phyloP scores from a whole-genome alignment of 208 protist species.

The Trypanosoma platydactyli region DNA sequence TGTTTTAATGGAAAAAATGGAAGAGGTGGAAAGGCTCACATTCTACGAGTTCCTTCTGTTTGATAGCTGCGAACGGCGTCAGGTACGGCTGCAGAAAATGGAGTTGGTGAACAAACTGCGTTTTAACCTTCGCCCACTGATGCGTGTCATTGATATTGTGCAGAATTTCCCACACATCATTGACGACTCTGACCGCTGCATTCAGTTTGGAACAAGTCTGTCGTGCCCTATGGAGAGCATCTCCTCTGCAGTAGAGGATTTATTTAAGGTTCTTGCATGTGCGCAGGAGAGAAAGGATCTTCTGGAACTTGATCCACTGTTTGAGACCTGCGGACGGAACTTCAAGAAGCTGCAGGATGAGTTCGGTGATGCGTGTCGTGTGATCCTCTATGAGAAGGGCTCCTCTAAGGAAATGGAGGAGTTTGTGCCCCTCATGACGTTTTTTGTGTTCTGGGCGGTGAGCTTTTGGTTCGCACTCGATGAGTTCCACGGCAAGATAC shows the following conservation, averaged over 20 bases:
- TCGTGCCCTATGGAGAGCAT: conserved; percentile 57
- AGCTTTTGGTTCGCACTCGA: conserved; percentile 72
- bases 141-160: conserved; percentile 74
- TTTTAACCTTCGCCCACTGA: conserved; percentile 71
- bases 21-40: conserved; percentile 44
- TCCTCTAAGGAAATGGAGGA: conserved; percentile 57
- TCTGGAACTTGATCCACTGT: conserved; percentile 36
- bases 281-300: conserved; percentile 55
- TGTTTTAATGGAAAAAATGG: conserved; percentile 53
- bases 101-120: conserved; percentile 56
- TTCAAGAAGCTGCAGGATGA: conserved; percentile 68
- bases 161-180: conserved; percentile 67
- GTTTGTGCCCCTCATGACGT: conserved; percentile 81
- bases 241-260: conserved; percentile 44
- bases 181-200: conserved; percentile 48
- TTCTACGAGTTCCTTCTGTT: conserved; percentile 78
- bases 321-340: conserved; percentile 43
- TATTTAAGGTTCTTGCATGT: conserved; percentile 48
- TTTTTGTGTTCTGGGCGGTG: conserved; percentile 80
- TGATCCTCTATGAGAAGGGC: conserved; percentile 58
- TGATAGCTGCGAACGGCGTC: conserved; percentile 55
- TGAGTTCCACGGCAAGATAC: conserved; percentile 44
- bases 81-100: conserved; percentile 63
- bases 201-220: conserved; percentile 57
- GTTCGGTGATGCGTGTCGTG: conserved; percentile 54